These are phyloP conservation scores for Sutorius eximius DNA, from an alignment of 1,284 basidiomycete genomes.

Conservation along the genomic window DNA sequence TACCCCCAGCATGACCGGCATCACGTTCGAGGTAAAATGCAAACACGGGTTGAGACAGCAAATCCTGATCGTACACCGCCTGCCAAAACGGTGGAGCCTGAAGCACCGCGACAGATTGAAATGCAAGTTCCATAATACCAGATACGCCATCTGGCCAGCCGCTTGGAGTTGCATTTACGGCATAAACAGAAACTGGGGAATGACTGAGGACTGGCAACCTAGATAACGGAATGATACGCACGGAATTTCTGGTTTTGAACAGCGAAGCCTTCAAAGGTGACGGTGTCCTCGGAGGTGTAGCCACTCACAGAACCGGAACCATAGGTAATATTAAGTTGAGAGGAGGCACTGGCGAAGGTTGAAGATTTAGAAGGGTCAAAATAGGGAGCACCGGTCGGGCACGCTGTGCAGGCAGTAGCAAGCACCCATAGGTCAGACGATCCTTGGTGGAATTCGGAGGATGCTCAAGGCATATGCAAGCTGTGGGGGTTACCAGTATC, in stretches of 20 bases:
- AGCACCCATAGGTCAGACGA: conserved; percentile 84
- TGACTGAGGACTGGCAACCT: not conserved
- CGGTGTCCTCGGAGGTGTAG: conserved; percentile 43
- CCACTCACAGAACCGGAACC: conserved; percentile 52
- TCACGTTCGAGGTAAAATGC: conserved; percentile 55
- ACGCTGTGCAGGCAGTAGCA: conserved; percentile 46
- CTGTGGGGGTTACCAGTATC: conserved; percentile 47
- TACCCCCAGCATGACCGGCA: conserved; percentile 34
- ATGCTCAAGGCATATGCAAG: not conserved
- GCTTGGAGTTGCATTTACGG: conserved; percentile 28
- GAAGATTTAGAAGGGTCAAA: conserved; percentile 48
- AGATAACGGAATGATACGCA: conserved; percentile 5
- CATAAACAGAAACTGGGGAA: conserved; percentile 34
- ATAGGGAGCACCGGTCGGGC: conserved; percentile 36
- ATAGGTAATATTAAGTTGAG: conserved; percentile 38
- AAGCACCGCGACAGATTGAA: conserved; percentile 53
- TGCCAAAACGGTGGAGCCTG: conserved; percentile 68
- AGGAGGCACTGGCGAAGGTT: conserved; percentile 30
- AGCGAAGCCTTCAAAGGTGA: conserved; percentile 49
- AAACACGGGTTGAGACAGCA: conserved; percentile 55
- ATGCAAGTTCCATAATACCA: conserved; percentile 72
- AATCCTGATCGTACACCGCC: conserved; percentile 47
- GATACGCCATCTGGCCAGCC: conserved; percentile 45
- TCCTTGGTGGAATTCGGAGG: conserved; percentile 30
- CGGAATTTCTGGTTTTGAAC: conserved; percentile 30